Evolutionary conservation across 116 monocot species (phyloP).

Genomic region (Dioscorea cayenensis): DNA sequence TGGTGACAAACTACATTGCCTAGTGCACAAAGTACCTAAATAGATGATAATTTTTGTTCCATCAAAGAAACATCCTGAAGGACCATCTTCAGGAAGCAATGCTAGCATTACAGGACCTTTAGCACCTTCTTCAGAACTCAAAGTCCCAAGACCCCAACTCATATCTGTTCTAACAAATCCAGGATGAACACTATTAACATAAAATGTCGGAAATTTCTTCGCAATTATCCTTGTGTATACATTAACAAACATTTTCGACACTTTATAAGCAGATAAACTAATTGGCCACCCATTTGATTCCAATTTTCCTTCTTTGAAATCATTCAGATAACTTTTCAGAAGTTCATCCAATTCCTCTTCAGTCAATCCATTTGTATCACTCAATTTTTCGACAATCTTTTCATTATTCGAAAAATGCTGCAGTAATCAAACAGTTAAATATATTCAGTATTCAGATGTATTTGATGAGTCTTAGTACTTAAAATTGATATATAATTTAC

Average conservation of each 20-base stretch:
- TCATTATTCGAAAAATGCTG: too few species aligned
- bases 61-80: background rate
- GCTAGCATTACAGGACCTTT: constrained; percentile 30
- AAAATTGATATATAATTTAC: background rate
- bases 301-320: constrained; percentile 20
- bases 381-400: too few species aligned
- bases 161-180: constrained; percentile 40
- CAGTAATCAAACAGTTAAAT: too few species aligned
- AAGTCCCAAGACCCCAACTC: constrained; percentile 16
- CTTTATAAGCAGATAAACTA: constrained; percentile 18
- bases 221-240: constrained; percentile 37
- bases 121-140: constrained; percentile 26
- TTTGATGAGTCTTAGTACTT: too few species aligned
- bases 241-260: constrained; percentile 20
- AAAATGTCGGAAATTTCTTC: constrained; percentile 15
- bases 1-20: too few species aligned
- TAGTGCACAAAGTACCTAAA: too few species aligned
- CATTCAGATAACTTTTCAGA: too few species aligned
- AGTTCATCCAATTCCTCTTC: too few species aligned
- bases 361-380: too few species aligned
- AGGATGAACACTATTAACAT: constrained; percentile 1
- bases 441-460: too few species aligned
- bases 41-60: too few species aligned
- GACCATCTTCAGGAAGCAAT: constrained; percentile 16
- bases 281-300: constrained; percentile 27